Base-by-base conservation (phyloP, 208 protist genomes). In the Trypanosoma platydactyli region DNA sequence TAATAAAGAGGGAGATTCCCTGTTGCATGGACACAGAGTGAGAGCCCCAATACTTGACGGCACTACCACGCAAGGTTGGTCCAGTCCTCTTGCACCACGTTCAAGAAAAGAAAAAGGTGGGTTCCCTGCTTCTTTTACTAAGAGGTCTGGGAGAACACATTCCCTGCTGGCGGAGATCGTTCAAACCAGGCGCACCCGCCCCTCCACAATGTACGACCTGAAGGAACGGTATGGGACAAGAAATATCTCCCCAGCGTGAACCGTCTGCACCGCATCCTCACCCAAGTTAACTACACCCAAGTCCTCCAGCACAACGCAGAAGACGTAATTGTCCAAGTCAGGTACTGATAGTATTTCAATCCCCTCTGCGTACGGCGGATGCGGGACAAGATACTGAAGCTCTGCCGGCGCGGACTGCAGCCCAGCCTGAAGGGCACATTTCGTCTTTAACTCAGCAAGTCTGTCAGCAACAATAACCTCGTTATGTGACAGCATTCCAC, bases 171-270 rank as follows among this genome's bases (percentile, higher is more conserved):
- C n/a, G n/a, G n/a, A n/a, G n/a, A n/a, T n/a, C n/a, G n/a, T n/a
- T 62, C 41, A 95, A 35, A 95, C 59, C 1, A 95, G 75, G 1
- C 87, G 71, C 29, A 89, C 87, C 24, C 82, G 75, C 4, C 90
- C 90, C 12, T 79, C 68, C 24, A 92, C 60, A 12, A 94, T 84
- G 56, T 86, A 91, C 5, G 83, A 84, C 16, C 81, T 61, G 44
- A 95, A 86, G 9, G 84, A 81, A 15, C 68, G 68, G 56, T 92
- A 94, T 0, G 90, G 88, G 38, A 91, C 83, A 11, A 95, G 77
- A 58, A 95, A 94, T 42, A 95, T 73, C 63, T 95, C 90, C 0
- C 85, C 87, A 9, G 81, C 78, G 46, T 79, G 78, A 22, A 95
- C 83, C 6, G 68, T 73, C 38, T 90, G 90, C 73, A 77, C 84